Evolutionary conservation across 176 grass and related monocot genomes (phyloP), one percentile per base, ranked within the genome.

Genomic region (Dactylis glomerata): DNA sequence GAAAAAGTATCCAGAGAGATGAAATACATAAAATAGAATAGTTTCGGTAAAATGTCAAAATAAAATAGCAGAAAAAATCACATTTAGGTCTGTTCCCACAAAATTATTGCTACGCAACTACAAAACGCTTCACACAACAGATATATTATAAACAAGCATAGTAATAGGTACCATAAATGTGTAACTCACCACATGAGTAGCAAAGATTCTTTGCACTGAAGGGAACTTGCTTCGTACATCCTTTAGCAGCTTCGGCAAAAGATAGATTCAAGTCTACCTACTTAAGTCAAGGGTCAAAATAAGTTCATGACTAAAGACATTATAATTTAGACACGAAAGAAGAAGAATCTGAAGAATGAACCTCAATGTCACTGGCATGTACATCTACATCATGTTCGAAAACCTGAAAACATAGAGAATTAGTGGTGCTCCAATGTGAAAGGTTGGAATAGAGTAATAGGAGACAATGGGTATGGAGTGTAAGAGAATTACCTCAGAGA

Each of bases 211-310:
- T 91, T 88, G 96, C 83, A 32, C 9, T 76, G 28, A 92, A 90
- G 41, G 91, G 85, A 27, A 95, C 80, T 76, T 98, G 24, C 78
- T 95, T 95, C 16, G 51, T 85, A 78, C 91, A 90, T 50, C 96
- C 96, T 66, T 83, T 93, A 84, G 89, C 96, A 83, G 96, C 96
- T 90, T 95, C 96, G 28, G 10, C 20, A 85, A 98, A 98, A 85
- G 96, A 93, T 37, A 98, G 77, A 67, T 90, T 92, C 85, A 98
- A 17, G 12, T 88, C 85, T 69, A 95, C 89, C 96, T 98, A 87
- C 49, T 38, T 81, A 81, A 68, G 54, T 32, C 46, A 90, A 86
- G 31, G 73, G 63, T 74, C 77, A 49, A 74, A 75, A 63, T 88
- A 83, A 89, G 71, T 50, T 75, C 75, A 85, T 12, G 20, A 69